phyloP scores from a whole-genome alignment of 1,139 yeast species.

The Sugiyamaella novakii region DNA sequence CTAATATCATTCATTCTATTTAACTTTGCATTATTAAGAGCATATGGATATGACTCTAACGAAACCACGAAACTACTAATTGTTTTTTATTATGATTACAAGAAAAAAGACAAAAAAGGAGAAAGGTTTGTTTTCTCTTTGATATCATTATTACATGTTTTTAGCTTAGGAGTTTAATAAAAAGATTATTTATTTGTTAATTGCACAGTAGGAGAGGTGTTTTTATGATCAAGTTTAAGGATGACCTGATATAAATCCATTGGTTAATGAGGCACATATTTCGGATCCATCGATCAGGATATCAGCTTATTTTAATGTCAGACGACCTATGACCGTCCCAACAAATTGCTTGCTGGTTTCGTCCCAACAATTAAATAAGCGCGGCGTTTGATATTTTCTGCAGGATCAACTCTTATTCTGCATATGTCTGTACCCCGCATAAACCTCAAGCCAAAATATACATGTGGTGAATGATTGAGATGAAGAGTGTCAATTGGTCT shows the following conservation, averaged over 20 bases:
- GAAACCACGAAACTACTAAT: background rate
- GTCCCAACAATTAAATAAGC: background rate
- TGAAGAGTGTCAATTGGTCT: too few species aligned
- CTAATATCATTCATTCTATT: background rate
- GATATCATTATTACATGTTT: background rate
- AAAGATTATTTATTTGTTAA: background rate
- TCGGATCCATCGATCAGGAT: too few species aligned
- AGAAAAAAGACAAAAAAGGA: background rate
- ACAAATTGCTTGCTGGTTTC: too few species aligned
- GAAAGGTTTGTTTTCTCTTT: background rate
- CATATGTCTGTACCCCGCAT: background rate
- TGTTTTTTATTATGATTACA: background rate
- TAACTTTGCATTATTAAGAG: slow-evolving; percentile 1
- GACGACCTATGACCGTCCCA: too few species aligned
- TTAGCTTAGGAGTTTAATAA: background rate
- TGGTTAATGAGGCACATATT: too few species aligned
- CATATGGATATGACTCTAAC: background rate
- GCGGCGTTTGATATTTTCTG: background rate
- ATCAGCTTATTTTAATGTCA: too few species aligned
- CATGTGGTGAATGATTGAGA: too few species aligned
- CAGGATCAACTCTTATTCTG: slow-evolving; percentile 1
- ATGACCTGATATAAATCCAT: too few species aligned
- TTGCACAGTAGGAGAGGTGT: too few species aligned
- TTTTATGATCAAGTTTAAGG: too few species aligned
- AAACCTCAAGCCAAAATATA: too few species aligned